Evolutionary conservation across 805 yeast genomes (phyloP), one percentile per base, ranked within the genome.

Genomic region (Saccharomycopsis capsularis): DNA sequence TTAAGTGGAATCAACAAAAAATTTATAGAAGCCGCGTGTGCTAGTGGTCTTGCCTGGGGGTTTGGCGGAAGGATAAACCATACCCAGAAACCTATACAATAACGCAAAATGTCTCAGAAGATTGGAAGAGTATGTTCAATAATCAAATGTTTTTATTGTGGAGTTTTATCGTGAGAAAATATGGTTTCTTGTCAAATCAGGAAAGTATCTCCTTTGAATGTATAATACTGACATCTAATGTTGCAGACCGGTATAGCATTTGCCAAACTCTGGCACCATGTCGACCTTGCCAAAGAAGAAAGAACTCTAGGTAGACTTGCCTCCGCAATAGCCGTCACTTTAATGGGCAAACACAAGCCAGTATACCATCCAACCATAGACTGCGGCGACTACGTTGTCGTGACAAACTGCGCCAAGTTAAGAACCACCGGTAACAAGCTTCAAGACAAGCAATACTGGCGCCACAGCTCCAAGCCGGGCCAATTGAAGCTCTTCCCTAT

Each of bases 261-360:
- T 57, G 82, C 95, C 38, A 76, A 95, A 56, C 74, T 82, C 39
- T 93, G 99, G 99, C 98, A 91, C 63, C 96, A 90, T 63, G 85
- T 93, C 32, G 98, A 95, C 63, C 76, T 88, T 32, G 86, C 95
- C 13, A 74, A 78, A 43, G 99, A 93, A 48, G 68, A 72, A 34
- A 78, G 99, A 60, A 82, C 97, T 0, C 67, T 93, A 42, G 99
- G 99, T 63, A 82, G 98, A 62, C 66, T 93, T 50, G 98, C 99
- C 3, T 74, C 95, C 1, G 75, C 82, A 50, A 89, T 93, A 49
- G 97, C 99, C 23, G 72, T 80, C 27, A 81, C 93, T 0, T 73
- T 93, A 38, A 88, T 86, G 68, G 99, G 99, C n/a, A 93, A 93
- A 65, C 97, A 93, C 69, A 93, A 93, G 71, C 99, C 99, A 3